Percentiles rank a stretch among this genome's conserved stretches.
These are phyloP conservation scores for Solanum chaucha DNA, from an alignment of 257 asterid genomes.

Conservation along the genomic window DNA sequence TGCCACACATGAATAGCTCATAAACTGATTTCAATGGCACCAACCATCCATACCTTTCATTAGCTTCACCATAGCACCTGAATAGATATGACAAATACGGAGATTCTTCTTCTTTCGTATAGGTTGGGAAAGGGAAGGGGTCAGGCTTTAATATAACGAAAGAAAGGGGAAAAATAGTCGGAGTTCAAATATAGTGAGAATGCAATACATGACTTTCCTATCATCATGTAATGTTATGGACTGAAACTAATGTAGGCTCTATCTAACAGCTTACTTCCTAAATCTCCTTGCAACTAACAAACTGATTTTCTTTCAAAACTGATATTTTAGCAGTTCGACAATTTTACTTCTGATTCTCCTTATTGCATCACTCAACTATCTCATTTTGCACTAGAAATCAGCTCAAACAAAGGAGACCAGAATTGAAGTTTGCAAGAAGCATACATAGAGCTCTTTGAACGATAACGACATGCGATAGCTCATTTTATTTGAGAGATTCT, in stretches of 20 bases:
- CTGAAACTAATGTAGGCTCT: background rate
- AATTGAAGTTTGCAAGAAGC: too few relatives aligned
- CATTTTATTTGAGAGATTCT: background rate
- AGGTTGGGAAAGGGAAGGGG: background rate
- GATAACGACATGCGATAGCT: background rate
- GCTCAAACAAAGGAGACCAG: too few relatives aligned
- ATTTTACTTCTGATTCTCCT: background rate
- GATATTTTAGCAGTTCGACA: background rate
- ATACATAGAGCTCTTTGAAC: too few relatives aligned
- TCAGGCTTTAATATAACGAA: background rate
- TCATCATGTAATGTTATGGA: background rate
- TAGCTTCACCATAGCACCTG: background rate
- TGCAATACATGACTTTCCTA: background rate
- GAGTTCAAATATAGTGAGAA: background rate
- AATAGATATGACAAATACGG: background rate
- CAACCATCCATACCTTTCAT: background rate
- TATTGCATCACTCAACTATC: background rate
- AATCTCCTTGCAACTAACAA: background rate
- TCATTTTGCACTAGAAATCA: background rate
- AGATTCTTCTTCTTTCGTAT: background rate
- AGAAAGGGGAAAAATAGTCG: background rate
- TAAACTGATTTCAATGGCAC: background rate
- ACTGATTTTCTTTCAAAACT: background rate
- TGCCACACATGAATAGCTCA: background rate
- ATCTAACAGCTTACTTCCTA: background rate